Evolutionary conservation across 176 grass and related monocot genomes (phyloP).

Genomic region (Hordeum vulgare): MorexV3_pseudomolecules_assembly NC_058518.1:458365157-458365656

Average conservation of each 20-base stretch:
- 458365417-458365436: slow-evolving; percentile 99
- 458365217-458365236: slow-evolving; percentile 95
- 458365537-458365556: slow-evolving; percentile 5
- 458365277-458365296: slow-evolving; percentile 83
- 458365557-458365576: slow-evolving; percentile 4
- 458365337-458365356: slow-evolving; percentile 98
- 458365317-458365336: slow-evolving; percentile 95
- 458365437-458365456: slow-evolving; percentile 9
- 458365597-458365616: slow-evolving; percentile 18
- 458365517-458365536: slow-evolving; percentile 24
- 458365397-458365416: slow-evolving; percentile 98
- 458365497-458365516: background rate
- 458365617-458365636: slow-evolving; percentile 2
- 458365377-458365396: slow-evolving; percentile 97
- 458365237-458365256: slow-evolving; percentile 90
- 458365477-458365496: slow-evolving; percentile 10
- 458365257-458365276: slow-evolving; percentile 90
- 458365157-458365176: slow-evolving; percentile 88
- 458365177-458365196: slow-evolving; percentile 93
- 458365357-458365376: slow-evolving; percentile 97
- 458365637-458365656: slow-evolving; percentile 5
- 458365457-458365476: slow-evolving; percentile 14
- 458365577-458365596: slow-evolving; percentile 20
- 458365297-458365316: slow-evolving; percentile 99
- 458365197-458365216: slow-evolving; percentile 99